Base-by-base conservation (phyloP, 2,329 filamentous ascomycete species). In the Claviceps arundinis region DNA sequence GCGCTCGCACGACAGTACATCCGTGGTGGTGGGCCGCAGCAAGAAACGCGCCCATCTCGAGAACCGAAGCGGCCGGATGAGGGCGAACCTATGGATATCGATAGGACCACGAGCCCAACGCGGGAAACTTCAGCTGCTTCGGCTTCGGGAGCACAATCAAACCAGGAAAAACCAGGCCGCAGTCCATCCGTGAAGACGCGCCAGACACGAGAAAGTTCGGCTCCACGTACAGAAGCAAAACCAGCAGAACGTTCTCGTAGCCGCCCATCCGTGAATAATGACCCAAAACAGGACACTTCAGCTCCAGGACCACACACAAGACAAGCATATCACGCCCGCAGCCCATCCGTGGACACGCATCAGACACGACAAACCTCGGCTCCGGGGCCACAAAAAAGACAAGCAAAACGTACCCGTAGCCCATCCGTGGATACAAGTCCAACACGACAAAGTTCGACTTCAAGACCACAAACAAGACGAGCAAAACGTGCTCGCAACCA, bases 1-100 rank as follows among this genome's bases (percentile, higher is more conserved):
- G 57, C 56, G 14, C 50, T 55, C 3, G 59, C 55, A 40, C 45
- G 52, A 37, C 14, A 37, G 24, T 45, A 47, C 22, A 52, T 52
- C 22, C 30, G 9, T 34, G 48, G 51, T 41, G 48, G 13, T 34
- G 17, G 48, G 11, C n/a, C 45, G 2, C 42, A 19, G 22, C n/a
- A 46, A 50, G 22, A 47, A 17, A 40, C 17, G 11, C 17, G 16
- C 17, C 9, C 3, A 3, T 11, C 30, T 13, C 38, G 13, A 13
- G 22, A 41, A 30, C 7, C 16, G 7, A 34, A 26, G 16, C 37
- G 34, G 34, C 30, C 24, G 34, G 46, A 47, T 9, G 19, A 1
- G 16, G 48, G 50, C 11, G 47, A 45, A 41, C 17, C 26, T 26
- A 50, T 52, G 50, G 52, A 55, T 19, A 22, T 52, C 19, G 51